phyloP scores from a whole-genome alignment of 345 rosid species.

The Bruguiera parviflora region DNA sequence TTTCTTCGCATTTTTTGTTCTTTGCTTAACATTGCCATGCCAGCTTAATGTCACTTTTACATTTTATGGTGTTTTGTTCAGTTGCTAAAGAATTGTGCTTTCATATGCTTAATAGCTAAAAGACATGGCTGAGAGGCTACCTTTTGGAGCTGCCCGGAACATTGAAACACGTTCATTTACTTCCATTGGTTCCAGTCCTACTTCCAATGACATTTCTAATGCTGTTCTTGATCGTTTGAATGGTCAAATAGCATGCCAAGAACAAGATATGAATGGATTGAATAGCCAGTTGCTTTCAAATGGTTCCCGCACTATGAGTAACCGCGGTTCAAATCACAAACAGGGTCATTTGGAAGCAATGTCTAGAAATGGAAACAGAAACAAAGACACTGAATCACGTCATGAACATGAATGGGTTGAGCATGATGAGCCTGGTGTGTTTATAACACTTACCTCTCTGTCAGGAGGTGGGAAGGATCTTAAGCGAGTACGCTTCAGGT shows the following conservation, averaged over 20 bases:
- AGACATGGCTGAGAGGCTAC: conserved; percentile 86
- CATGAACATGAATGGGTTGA: conserved; percentile 88
- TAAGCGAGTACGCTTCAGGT: conserved; percentile 99
- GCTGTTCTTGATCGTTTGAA: conserved; percentile 16
- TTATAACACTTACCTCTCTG: conserved; percentile 82
- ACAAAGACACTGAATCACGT: conserved; percentile 61
- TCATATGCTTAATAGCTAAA: conserved; percentile 45
- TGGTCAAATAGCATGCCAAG: conserved; percentile 25
- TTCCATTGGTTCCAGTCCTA: conserved; percentile 56
- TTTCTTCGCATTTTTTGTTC: too few relatives aligned
- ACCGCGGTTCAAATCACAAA: conserved; percentile 44
- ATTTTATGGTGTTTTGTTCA: conserved; percentile 12
- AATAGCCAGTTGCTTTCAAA: conserved; percentile 37
- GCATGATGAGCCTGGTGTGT: conserved; percentile 96
- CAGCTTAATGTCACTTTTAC: too few relatives aligned
- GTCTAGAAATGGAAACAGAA: conserved; percentile 53
- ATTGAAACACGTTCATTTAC: conserved; percentile 33
- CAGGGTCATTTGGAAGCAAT: conserved; percentile 57
- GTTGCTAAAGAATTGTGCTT: conserved; percentile 13
- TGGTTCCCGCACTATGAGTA: conserved; percentile 47
- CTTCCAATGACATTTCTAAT: conserved; percentile 14
- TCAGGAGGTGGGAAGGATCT: conserved; percentile 90
- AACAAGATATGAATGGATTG: conserved; percentile 21
- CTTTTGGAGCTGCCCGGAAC: conserved; percentile 24
- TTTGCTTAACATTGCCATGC: too few relatives aligned